Base-by-base conservation (phyloP, 768 basidiomycete genomes). In the Solioccasus polychromus region DNA sequence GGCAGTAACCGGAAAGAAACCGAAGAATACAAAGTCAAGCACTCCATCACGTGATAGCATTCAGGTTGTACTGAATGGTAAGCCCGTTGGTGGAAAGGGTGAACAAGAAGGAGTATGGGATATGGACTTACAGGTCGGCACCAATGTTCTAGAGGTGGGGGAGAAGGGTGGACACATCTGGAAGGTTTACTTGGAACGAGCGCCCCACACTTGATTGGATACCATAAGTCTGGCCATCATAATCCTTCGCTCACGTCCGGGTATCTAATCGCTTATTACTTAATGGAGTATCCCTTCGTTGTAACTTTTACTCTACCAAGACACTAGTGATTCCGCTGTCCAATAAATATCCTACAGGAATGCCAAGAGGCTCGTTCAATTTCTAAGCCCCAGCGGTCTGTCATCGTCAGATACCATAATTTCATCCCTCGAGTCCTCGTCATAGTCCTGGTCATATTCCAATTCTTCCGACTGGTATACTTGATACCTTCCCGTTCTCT, bases 71-170 rank as follows among this genome's bases (percentile, higher is more conserved):
- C 52, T 86, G 44, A 86, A 89, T 56, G 81, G 83, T 11, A 61
- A 71, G 25, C 42, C 74, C 4, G 64, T 80, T 17, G 68, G 72
- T 23, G 73, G 73, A 44, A 70, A 71, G 36, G 62, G 73, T 29
- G 76, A 73, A 20, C 64, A 68, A 15, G 63, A 69, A 35, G 76
- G 77, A 1, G 65, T 74, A 42, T 91, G 88, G 89, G 73, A 76
- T 53, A 67, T 88, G 14, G 74, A 76, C 15, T 64, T 88, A 15
- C 71, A 77, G 1, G 60, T 69, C 4, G 89, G 89, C 12, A 55
- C 70, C 5, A 86, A 79, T 54, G 66, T 80, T 15, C 61, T 92
- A 23, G 89, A 91, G 62, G 67, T 92, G 20, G 86, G 88, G 26
- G 85, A 86, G 68, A 76, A 75, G 55, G 82, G 78, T 26, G 85